These are phyloP conservation scores for Pichia eremophila DNA, from an alignment of 805 yeast genomes.

Conservation along the genomic window DNA sequence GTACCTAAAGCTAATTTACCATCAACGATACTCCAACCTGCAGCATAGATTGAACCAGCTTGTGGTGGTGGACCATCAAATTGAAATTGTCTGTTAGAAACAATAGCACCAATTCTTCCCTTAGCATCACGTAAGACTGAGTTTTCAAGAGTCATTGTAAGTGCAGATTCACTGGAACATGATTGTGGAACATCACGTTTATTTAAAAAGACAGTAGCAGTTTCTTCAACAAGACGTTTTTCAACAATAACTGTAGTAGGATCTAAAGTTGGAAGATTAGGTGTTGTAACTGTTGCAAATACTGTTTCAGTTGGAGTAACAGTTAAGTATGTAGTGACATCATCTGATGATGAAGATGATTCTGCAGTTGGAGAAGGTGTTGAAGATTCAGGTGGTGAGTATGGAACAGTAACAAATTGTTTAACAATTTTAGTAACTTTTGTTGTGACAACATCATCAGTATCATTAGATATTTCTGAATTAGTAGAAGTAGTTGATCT, in stretches of 20 bases:
- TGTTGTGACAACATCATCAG: constrained; percentile 1
- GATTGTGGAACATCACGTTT: constrained; percentile 24
- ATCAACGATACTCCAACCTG: constrained; percentile 52
- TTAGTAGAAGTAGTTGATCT: not conserved
- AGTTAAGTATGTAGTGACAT: constrained; percentile 20
- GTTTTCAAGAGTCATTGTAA: constrained; percentile 44
- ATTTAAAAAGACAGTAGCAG: not conserved
- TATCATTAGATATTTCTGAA: not conserved
- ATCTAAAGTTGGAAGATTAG: constrained; percentile 14
- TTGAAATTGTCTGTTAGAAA: constrained; percentile 75
- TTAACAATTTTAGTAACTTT: constrained; percentile 11
- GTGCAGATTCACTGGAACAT: constrained; percentile 40
- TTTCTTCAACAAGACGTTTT: constrained; percentile 17
- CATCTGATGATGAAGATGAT: constrained; percentile 21
- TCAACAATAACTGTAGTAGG: constrained; percentile 18
- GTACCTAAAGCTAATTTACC: constrained; percentile 60
- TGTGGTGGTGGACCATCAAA: constrained; percentile 79
- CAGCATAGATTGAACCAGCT: constrained; percentile 62
- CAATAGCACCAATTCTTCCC: constrained; percentile 71
- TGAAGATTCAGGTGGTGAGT: not conserved
- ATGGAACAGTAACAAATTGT: constrained; percentile 3
- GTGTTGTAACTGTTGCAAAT: constrained; percentile 21
- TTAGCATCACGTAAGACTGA: constrained; percentile 46
- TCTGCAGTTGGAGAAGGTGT: not conserved
- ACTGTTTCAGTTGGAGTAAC: constrained; percentile 23